Base-by-base conservation (phyloP, 2,329 filamentous ascomycete species). In the Calonectria naviculata region DNA sequence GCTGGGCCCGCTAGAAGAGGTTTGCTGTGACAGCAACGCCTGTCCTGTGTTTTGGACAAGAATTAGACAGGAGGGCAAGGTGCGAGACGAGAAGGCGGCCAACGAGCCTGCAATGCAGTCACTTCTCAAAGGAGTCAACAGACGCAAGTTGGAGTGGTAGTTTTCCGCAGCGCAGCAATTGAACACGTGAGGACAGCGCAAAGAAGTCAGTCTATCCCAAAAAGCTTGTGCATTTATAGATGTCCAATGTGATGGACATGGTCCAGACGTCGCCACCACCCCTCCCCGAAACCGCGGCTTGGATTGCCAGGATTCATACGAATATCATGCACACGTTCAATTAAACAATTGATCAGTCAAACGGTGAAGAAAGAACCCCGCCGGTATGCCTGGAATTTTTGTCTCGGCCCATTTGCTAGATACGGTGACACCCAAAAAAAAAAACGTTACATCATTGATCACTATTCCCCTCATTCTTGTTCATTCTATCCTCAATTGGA, bases 21-120 rank as follows among this genome's bases (percentile, higher is more conserved):
- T 98, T n/a, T 87, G 84, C 46, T 99, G 97, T 80, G 95, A 98
- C 79, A 97, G 94, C 81, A 91, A 94, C 81, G 96, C 98, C 83
- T 99, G 97, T 80, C 93, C 95, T 0, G 94, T 98, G 0, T 98
- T 97, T 76, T 98, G 97, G 83, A 92, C 92, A 36, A 84, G 94
- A 17, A 88, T 90, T 65, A 93, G 91, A 81, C 91, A 94, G 79
- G 82, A 82, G 26, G 87, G 88, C 12, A 86, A 83, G 75, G 81
- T 87, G 54, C 79, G 81, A 41, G 81, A 81, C 3, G 85, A 87
- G 78, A 84, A 79, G 75, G 75, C 67, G 12, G 63, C 73, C 13
- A 73, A 75, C 21, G 78, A 75, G 21, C 83, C 84, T 3, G 80
- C 81, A 6, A 82, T 85, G 36, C 62, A 75, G 24, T 76, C 78